These are phyloP conservation scores for Naganishia friedmannii DNA, from an alignment of 768 basidiomycete species.

Conservation along the genomic window DNA sequence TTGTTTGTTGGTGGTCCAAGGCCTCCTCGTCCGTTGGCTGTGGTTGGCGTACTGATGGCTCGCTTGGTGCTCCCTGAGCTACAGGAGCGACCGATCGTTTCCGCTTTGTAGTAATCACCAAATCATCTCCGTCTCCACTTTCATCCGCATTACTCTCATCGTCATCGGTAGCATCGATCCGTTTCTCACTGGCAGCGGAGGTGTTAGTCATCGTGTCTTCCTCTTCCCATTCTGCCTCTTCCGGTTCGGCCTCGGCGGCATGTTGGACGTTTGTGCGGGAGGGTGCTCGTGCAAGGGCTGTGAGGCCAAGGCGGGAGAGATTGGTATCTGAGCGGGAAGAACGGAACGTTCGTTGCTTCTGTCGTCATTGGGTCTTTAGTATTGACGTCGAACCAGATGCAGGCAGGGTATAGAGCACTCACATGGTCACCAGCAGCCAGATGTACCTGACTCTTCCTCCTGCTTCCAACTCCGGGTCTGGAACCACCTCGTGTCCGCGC, in stretches of 20 bases:
- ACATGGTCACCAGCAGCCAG: not conserved
- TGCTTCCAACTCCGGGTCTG: not conserved
- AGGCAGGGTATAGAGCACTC: not conserved
- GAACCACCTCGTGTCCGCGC: not conserved
- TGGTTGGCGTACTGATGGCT: not conserved
- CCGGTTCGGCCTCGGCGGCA: not conserved
- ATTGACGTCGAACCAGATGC: too few species aligned
- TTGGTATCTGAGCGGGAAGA: conserved; percentile 9
- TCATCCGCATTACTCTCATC: not conserved
- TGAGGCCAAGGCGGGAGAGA: conserved; percentile 8
- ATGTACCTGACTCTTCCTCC: conserved; percentile 23
- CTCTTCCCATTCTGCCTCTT: conserved; percentile 19
- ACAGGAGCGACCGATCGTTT: not conserved
- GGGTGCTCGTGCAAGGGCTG: not conserved
- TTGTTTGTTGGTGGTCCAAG: not conserved
- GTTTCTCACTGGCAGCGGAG: not conserved
- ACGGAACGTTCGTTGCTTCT: conserved; percentile 8
- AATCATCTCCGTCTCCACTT: not conserved
- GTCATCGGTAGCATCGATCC: not conserved
- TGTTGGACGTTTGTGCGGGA: conserved; percentile 1
- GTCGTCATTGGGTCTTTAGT: too few species aligned
- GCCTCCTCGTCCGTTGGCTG: not conserved
- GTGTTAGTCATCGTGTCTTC: not conserved
- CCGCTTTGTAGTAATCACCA: not conserved
- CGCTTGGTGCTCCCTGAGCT: not conserved